Conservation (phyloP, 305 asterid species). For the Nicotiana rustica region DNA sequence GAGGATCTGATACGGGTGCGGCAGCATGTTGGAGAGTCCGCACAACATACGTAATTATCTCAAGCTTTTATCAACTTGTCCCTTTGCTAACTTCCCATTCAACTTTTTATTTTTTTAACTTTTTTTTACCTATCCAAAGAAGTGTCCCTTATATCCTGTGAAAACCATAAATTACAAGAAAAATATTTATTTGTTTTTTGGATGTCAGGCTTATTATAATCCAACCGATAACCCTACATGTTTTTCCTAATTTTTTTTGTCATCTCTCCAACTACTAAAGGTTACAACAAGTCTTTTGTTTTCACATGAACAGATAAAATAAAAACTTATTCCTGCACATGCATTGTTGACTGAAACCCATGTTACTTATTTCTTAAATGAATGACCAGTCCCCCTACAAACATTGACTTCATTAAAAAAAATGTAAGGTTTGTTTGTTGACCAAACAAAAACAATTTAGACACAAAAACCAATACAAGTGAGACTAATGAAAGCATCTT, state of each 20-base stretch:
- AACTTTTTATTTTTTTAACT: background rate
- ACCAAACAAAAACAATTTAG: slow-evolving; percentile 51
- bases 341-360: slow-evolving; percentile 75
- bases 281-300: slow-evolving; percentile 39
- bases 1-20: no score
- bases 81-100: background rate
- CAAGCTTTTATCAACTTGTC: background rate
- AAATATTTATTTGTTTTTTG: background rate
- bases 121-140: background rate
- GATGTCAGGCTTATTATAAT: background rate
- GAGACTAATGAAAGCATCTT: slow-evolving; percentile 16
- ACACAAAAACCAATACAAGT: slow-evolving; percentile 15
- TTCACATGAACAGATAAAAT: slow-evolving; percentile 45
- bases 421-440: slow-evolving; percentile 54
- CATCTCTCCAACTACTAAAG: slow-evolving; percentile 20
- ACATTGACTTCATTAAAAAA: slow-evolving; percentile 60
- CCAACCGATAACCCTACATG: slow-evolving; percentile 23
- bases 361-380: slow-evolving; percentile 62
- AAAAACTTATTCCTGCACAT: slow-evolving; percentile 61
- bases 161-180: background rate
- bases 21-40: no score
- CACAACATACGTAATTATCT: background rate
- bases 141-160: background rate
- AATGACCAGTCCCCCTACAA: slow-evolving; percentile 55
- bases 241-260: background rate